These are phyloP conservation scores for Porogramme epimiltina DNA, from an alignment of 1,284 basidiomycete genomes.

Conservation along the genomic window DNA sequence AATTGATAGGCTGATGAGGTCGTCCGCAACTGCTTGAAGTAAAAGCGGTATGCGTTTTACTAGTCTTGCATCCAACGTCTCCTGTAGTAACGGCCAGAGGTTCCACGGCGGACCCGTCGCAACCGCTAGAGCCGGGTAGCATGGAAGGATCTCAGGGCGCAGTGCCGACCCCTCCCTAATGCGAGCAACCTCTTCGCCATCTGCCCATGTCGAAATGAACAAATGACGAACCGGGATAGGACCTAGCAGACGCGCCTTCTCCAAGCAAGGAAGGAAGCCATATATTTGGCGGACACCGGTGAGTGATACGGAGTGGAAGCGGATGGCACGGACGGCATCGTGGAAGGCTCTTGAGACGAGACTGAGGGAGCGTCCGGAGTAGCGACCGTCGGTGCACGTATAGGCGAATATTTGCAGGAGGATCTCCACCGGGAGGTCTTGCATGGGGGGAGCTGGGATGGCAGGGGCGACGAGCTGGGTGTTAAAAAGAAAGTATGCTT, in stretches of 20 bases:
- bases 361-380: slow-evolving; percentile 14
- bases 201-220: slow-evolving; percentile 9
- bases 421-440: slow-evolving; percentile 8
- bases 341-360: slow-evolving; percentile 6
- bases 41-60: slow-evolving; percentile 2
- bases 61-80: slow-evolving; percentile 3
- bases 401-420: slow-evolving; percentile 6
- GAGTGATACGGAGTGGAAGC: slow-evolving; percentile 8
- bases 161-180: neutral
- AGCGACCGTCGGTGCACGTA: slow-evolving; percentile 14
- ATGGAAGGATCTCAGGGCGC: neutral
- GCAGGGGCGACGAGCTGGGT: too few species aligned
- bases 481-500: too few species aligned
- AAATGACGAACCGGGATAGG: slow-evolving; percentile 2
- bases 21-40: slow-evolving; percentile 1
- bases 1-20: slow-evolving; percentile 7
- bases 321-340: slow-evolving; percentile 1
- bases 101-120: neutral
- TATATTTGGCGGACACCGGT: slow-evolving; percentile 1
- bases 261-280: slow-evolving; percentile 3
- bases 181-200: slow-evolving; percentile 6
- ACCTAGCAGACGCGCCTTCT: neutral
- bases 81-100: slow-evolving; percentile 2
- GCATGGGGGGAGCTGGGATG: neutral
- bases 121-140: neutral